Conservation (phyloP, 2,329 filamentous ascomycete species). For the Phaeosphaeria sp. region DNA sequence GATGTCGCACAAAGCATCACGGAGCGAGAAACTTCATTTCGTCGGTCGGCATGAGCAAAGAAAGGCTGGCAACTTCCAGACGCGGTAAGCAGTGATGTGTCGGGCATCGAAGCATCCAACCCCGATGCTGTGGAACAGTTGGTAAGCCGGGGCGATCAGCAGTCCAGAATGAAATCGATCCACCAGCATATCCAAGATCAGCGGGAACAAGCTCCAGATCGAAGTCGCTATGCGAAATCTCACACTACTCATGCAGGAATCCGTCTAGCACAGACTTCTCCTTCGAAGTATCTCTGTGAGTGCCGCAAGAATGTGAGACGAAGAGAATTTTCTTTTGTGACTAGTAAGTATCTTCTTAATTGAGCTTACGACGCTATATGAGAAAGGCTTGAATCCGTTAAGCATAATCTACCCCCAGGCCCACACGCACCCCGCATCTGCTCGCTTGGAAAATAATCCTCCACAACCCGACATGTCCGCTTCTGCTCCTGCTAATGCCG, state of each 20-base stretch:
- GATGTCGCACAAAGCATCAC: background rate
- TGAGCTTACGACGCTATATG: constrained; percentile 30
- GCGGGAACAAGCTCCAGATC: background rate
- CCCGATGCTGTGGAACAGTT: constrained; percentile 2
- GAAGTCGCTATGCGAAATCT: background rate
- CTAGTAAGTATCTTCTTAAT: constrained; percentile 17
- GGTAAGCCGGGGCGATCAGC: background rate
- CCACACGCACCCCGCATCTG: constrained; percentile 28
- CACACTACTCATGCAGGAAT: background rate
- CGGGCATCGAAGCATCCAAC: constrained; percentile 2
- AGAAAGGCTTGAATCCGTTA: constrained; percentile 10
- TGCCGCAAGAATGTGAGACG: background rate
- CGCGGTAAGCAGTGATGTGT: constrained; percentile 2
- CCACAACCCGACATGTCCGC: constrained; percentile 1
- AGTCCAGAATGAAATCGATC: background rate
- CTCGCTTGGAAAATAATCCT: constrained; percentile 12
- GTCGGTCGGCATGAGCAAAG: background rate
- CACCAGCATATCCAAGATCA: background rate
- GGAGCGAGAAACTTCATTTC: background rate
- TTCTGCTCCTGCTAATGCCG: background rate
- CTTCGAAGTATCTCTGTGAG: background rate
- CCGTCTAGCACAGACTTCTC: background rate
- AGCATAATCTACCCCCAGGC: constrained; percentile 24
- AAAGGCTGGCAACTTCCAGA: background rate
- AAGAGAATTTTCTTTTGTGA: background rate